Evolutionary conservation across 495 filamentous ascomycete genomes (phyloP), one percentile per base, ranked within the genome.

Genomic region (Talaromyces borbonicus): DNA sequence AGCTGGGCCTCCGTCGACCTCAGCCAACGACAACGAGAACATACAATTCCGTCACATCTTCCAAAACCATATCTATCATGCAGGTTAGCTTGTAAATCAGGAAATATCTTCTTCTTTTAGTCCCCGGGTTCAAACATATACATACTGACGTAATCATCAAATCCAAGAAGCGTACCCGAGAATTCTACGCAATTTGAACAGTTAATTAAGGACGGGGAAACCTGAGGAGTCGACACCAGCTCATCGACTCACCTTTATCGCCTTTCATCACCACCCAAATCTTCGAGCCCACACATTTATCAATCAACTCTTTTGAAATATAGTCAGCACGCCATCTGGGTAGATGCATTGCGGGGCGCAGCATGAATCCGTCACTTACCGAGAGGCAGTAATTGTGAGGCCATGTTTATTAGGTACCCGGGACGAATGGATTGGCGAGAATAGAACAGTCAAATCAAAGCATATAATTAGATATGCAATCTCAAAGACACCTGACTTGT

Each of bases 241-340:
- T 38, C n/a, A 11, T n/a, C 48, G 52, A n/a, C n/a, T n/a, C 60
- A 84, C 92, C 92, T 72, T 96, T 96, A 64, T 96, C 92, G 50
- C 88, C 87, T 68, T 97, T 96, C 92, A 97, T 97, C 63, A 98
- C 78, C 47, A 98, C 89, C 92, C 92, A 97, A 64, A 98, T 95
- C 54, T 81, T 83, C 16, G 90, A 96, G 29, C 93, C 92, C 47
- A 97, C 87, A 65, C 93, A 97, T 66, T 96, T 95, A 68, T 98
- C 92, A 67, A 98, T 95, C 56, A 98, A 75, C 65, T 98, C 92
- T 96, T 56, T 55, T 48, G 33, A 43, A 20, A 38, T 3, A 7
- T 23, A 16, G 35, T 38, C 8, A 38, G 35, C 22, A 29, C 5
- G 5, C 26, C 5, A 29, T n/a, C 9, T 25, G 35, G 46, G 63